phyloP scores from a whole-genome alignment of 257 asterid genomes.

The Datura wrightii region DNA sequence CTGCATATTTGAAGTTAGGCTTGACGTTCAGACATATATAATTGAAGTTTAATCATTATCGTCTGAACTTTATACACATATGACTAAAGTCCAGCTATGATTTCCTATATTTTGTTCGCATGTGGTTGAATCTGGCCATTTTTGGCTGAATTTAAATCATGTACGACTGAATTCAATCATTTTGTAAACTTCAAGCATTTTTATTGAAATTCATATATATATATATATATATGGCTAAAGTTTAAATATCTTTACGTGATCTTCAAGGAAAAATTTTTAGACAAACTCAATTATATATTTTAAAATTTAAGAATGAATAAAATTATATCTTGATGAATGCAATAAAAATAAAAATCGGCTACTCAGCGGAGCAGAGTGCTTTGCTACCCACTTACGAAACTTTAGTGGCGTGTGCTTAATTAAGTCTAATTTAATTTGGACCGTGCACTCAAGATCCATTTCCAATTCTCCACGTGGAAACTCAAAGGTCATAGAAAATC shows the following conservation, averaged over 20 bases:
- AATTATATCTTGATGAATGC: no score
- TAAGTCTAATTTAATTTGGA: neutral
- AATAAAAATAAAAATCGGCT: no score
- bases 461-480: neutral
- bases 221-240: neutral
- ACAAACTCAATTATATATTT: no score
- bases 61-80: neutral
- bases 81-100: neutral
- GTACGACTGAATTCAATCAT: neutral
- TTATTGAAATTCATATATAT: neutral
- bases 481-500: neutral
- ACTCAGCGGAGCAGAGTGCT: no score
- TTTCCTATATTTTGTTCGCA: neutral
- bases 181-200: no score
- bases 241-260: neutral
- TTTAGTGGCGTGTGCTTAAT: no score
- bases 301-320: no score
- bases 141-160: neutral
- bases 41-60: neutral
- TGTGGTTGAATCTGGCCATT: neutral
- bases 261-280: no score
- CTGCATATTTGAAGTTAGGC: no score
- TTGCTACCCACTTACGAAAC: no score
- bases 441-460: neutral
- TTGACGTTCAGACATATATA: neutral